A percentile compares a stretch with the other conserved stretches of the same genome.
Evolutionary conservation across 441 rosid species (phyloP).

Genomic region (Manihot esculenta): DNA sequence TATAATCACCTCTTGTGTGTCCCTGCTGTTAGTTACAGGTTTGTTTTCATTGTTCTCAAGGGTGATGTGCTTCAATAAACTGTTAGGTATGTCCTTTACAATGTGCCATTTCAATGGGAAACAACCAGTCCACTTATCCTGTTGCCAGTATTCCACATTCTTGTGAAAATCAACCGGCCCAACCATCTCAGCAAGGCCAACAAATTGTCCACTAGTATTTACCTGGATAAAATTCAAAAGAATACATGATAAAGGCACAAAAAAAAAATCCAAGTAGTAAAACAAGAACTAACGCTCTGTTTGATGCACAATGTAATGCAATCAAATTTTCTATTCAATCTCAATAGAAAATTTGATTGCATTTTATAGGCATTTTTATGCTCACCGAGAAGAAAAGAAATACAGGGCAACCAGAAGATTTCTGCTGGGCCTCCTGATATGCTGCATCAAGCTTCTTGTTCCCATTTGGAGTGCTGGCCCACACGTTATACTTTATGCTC

Average conservation of each 20-base stretch:
- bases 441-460: constrained; percentile 94
- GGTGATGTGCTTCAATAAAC: constrained; percentile 75
- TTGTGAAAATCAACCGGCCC: constrained; percentile 85
- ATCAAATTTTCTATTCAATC: too few relatives aligned
- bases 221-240: constrained; percentile 40
- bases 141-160: constrained; percentile 90
- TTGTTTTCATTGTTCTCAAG: constrained; percentile 94
- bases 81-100: constrained; percentile 87
- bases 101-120: constrained; percentile 91
- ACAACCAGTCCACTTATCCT: constrained; percentile 95
- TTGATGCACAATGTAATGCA: too few relatives aligned
- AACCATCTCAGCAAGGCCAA: constrained; percentile 88
- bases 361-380: constrained; percentile 27
- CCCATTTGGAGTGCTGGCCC: constrained; percentile 96
- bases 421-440: constrained; percentile 71
- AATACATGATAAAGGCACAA: not conserved
- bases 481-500: constrained; percentile 80
- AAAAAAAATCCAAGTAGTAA: not conserved
- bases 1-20: constrained; percentile 78
- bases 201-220: constrained; percentile 92
- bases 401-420: constrained; percentile 64
- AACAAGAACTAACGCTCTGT: not conserved
- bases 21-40: constrained; percentile 93
- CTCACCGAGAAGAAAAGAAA: constrained; percentile 87
- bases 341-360: too few relatives aligned